Conservation (phyloP, 2,329 filamentous ascomycete species). For the Cordyceps cateniannulata region DNA sequence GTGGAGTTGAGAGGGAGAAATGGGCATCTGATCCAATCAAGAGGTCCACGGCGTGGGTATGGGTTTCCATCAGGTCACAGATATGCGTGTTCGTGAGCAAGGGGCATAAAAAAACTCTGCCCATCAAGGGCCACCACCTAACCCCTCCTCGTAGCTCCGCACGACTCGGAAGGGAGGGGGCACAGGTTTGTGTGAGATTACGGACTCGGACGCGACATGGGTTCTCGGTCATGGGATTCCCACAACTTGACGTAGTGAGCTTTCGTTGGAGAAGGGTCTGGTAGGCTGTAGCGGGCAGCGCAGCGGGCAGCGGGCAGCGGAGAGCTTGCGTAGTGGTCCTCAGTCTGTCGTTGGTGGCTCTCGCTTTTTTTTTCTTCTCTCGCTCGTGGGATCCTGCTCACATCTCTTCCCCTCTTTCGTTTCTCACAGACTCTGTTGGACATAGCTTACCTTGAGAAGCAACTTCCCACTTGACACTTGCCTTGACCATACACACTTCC, state of each 20-base stretch:
- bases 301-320: neutral
- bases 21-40: neutral
- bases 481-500: neutral
- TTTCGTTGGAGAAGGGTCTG: neutral
- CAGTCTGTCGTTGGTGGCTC: neutral
- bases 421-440: neutral
- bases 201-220: neutral
- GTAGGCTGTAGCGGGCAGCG: neutral
- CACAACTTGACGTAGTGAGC: conserved; percentile 1
- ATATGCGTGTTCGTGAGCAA: neutral
- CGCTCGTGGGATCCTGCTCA: neutral
- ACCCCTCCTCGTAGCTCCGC: neutral
- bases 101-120: neutral
- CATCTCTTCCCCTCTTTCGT: neutral
- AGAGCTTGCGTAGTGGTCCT: neutral
- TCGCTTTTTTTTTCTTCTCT: neutral
- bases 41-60: neutral
- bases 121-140: conserved; percentile 2
- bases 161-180: neutral
- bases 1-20: neutral
- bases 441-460: neutral
- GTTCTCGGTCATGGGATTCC: conserved; percentile 9
- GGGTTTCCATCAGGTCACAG: conserved; percentile 9
- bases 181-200: conserved; percentile 1
- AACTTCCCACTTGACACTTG: neutral